These are phyloP conservation scores for Isabelozyma pseudorhagii DNA, from an alignment of 805 yeast species.

Conservation along the genomic window DNA sequence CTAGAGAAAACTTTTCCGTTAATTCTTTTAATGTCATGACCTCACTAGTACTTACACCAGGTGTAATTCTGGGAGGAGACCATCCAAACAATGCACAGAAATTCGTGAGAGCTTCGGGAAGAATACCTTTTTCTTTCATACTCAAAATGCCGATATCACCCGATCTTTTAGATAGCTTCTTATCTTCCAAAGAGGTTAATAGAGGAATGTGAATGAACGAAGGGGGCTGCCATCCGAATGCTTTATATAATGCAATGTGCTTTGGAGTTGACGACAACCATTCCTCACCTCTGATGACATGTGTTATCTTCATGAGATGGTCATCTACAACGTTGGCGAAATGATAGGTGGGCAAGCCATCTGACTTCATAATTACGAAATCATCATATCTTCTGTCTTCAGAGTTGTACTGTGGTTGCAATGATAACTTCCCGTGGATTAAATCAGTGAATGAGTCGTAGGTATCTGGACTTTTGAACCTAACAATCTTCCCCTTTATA, in stretches of 20 bases:
- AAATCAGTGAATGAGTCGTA: constrained; percentile 71
- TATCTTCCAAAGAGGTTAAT: constrained; percentile 66
- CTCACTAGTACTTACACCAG: constrained; percentile 50
- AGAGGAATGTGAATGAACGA: constrained; percentile 86
- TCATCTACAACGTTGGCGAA: constrained; percentile 96
- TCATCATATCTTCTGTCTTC: constrained; percentile 82
- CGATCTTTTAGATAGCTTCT: constrained; percentile 80
- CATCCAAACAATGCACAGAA: constrained; percentile 92
- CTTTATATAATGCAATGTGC: constrained; percentile 80
- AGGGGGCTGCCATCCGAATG: constrained; percentile 86
- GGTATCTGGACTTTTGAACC: constrained; percentile 72
- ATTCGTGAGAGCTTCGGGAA: constrained; percentile 86
- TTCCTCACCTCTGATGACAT: constrained; percentile 95
- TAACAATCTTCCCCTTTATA: constrained; percentile 46
- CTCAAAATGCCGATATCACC: constrained; percentile 74
- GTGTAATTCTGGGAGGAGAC: constrained; percentile 67
- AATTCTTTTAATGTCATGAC: constrained; percentile 51
- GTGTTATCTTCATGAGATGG: constrained; percentile 87
- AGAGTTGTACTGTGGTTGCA: constrained; percentile 76
- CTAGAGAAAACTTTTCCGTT: constrained; percentile 54
- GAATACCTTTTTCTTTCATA: constrained; percentile 56
- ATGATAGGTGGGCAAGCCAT: constrained; percentile 93
- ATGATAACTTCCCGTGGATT: constrained; percentile 70
- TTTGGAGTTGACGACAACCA: constrained; percentile 97
- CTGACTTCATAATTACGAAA: constrained; percentile 86